Evolutionary conservation across 140 eudicot species (phyloP).

Genomic region (Oenanthe javanica): DNA sequence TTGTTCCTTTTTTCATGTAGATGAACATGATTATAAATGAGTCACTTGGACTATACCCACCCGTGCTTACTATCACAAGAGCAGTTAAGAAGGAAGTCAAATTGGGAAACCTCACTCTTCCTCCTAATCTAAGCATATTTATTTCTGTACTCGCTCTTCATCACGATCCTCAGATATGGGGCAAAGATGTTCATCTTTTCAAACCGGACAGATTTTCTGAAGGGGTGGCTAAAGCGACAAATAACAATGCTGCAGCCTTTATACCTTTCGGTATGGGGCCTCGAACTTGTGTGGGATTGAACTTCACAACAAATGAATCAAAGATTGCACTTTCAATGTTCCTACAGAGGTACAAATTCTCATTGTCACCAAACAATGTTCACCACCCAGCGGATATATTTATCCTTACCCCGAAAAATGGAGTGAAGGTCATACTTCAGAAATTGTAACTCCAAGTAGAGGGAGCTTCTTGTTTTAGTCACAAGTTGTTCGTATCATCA

Average conservation of each 20-base stretch:
- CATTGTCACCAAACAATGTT: slow-evolving; percentile 34
- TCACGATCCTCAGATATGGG: slow-evolving; percentile 38
- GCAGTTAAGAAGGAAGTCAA: slow-evolving; percentile 24
- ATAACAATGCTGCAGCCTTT: slow-evolving; percentile 38
- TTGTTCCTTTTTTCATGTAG: slow-evolving; percentile 17
- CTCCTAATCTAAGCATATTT: slow-evolving; percentile 29
- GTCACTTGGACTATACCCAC: slow-evolving; percentile 53
- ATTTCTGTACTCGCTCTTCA: slow-evolving; percentile 46
- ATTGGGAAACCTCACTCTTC: slow-evolving; percentile 32
- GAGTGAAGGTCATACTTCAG: slow-evolving; percentile 45
- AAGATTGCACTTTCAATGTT: slow-evolving; percentile 46
- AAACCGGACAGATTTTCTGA: slow-evolving; percentile 38
- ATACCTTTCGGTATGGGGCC: slow-evolving; percentile 58
- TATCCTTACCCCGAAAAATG: slow-evolving; percentile 36
- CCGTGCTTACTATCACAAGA: slow-evolving; percentile 34
- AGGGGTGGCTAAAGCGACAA: slow-evolving; percentile 46
- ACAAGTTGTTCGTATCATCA: not conserved
- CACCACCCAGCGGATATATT: slow-evolving; percentile 36
- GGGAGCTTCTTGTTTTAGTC: not conserved
- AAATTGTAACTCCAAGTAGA: slow-evolving; percentile 12
- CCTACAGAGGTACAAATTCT: slow-evolving; percentile 37
- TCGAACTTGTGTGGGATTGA: slow-evolving; percentile 44
- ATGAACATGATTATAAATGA: slow-evolving; percentile 55
- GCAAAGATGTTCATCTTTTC: slow-evolving; percentile 36
- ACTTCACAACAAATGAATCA: slow-evolving; percentile 44